Evolutionary conservation across 2,329 filamentous ascomycete genomes (phyloP), one percentile per base, ranked within the genome.

Genomic region (Sphaerostilbella broomeana): DNA sequence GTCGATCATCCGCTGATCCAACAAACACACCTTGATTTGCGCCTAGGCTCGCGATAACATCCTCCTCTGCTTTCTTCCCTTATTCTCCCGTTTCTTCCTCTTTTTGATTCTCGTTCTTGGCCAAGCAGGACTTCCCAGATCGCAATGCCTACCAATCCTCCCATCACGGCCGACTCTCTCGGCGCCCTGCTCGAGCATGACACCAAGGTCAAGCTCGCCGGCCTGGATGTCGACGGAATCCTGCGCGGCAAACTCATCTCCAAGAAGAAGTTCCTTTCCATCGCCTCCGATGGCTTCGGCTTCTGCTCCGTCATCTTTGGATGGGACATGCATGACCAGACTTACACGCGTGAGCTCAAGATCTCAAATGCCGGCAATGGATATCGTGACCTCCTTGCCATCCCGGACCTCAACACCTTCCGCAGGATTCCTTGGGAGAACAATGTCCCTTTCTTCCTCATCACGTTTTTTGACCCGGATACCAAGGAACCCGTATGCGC

Each of bases 321-420:
- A 59, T 95, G 89, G 89, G 88, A 95, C 63, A 94, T 95, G 86
- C 88, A 95, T 63, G 89, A 95, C 57, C 73, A 79, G 67, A 94
- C 86, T 9, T 95, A 95, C 62, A 81, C 86, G 59, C 79, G 75
- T 52, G 88, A 95, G 64, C 75, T 95, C 47, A 76, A 77, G 55
- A 83, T 95, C 60, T 92, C 86, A 64, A 95, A 94, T 65, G 84
- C 85, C 51, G 81, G 86, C 55, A 95, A 94, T 59, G 88, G 88
- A 29, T 95, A 94, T 63, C 77, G 82, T 48, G 89, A 95, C 60
- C 66, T 95, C 29, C 73, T 94, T 35, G 88, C 89, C 11, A 69
- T 90, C 25, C 81, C 88, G 1, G 88, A 95, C 56, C 67, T 95
- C 26, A 68, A 64, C 43, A 85, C 75, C 46, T 95, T 84, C 61